A percentile compares a stretch with the other conserved stretches of the same genome.
phyloP scores from a whole-genome alignment of 2,329 filamentous ascomycete species.

The Alternaria sp. region DNA sequence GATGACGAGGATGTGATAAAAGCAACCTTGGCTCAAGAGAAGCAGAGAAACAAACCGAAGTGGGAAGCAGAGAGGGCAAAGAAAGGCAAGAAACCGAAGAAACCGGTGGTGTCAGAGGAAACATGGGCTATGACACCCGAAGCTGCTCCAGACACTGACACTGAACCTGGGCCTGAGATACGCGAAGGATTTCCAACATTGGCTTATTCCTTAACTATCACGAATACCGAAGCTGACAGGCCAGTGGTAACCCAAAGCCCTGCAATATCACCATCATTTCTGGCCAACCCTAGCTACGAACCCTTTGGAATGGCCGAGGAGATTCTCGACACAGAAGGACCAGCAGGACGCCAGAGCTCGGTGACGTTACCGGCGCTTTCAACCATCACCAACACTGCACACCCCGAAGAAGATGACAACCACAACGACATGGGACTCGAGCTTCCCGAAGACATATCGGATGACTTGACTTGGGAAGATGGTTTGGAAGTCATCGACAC shows the following conservation, averaged over 20 bases:
- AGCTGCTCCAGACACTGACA: fast-evolving
- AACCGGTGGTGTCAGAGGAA: neutral
- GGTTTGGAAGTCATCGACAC: neutral
- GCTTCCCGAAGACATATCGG: neutral
- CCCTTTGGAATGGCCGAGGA: neutral
- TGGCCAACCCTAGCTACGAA: neutral
- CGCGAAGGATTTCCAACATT: neutral
- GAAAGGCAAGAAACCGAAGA: neutral
- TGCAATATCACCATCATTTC: neutral
- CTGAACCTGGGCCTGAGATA: no score
- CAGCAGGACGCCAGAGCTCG: neutral
- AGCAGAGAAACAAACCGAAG: neutral
- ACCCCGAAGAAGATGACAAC: neutral
- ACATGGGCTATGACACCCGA: neutral
- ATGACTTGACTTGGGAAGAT: neutral
- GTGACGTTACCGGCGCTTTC: neutral
- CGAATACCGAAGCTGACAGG: neutral
- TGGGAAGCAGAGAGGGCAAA: neutral
- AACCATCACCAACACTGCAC: no score
- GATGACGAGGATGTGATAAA: neutral
- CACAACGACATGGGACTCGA: neutral
- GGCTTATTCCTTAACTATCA: neutral
- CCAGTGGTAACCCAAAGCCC: neutral
- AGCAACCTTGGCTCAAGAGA: neutral
- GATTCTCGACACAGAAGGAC: neutral